Conservation (phyloP, 106 monocot species). For the Gastrodia elata region DNA sequence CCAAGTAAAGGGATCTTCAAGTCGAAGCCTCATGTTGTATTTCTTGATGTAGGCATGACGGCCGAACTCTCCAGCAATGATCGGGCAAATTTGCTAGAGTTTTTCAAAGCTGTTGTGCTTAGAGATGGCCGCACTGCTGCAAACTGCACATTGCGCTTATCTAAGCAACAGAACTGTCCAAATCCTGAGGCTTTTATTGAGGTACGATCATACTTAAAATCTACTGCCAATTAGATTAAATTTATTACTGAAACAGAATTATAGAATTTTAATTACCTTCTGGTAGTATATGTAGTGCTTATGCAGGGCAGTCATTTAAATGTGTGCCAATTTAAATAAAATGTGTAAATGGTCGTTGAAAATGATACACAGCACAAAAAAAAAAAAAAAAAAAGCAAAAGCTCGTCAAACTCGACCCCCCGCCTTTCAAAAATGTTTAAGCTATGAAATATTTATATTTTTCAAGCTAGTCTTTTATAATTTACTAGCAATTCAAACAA, state of each 20-base stretch:
- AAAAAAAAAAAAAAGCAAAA: too few species aligned
- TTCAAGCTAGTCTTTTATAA: neutral
- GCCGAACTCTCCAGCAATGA: conserved; percentile 20
- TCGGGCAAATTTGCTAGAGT: conserved; percentile 20
- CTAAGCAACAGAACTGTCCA: conserved; percentile 21
- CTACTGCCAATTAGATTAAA: neutral
- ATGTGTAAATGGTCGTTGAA: neutral
- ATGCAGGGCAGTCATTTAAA: neutral
- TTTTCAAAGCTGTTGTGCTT: conserved; percentile 18
- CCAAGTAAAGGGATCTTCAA: conserved; percentile 14
- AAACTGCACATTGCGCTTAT: conserved; percentile 16
- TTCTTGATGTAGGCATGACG: conserved; percentile 28
- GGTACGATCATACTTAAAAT: conserved; percentile 12
- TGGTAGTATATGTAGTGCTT: neutral
- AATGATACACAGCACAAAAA: too few species aligned
- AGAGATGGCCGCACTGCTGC: conserved; percentile 26
- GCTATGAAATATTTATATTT: neutral
- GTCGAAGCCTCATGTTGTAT: conserved; percentile 15
- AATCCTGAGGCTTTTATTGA: conserved; percentile 23
- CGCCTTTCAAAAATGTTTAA: neutral
- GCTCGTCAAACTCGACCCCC: too few species aligned
- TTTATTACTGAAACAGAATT: neutral
- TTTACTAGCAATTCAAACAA: neutral
- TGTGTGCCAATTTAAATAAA: neutral
- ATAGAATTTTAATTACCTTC: neutral